Conservation (phyloP, 163 green algal species). For the Trebouxiophyceae sp. region DNA sequence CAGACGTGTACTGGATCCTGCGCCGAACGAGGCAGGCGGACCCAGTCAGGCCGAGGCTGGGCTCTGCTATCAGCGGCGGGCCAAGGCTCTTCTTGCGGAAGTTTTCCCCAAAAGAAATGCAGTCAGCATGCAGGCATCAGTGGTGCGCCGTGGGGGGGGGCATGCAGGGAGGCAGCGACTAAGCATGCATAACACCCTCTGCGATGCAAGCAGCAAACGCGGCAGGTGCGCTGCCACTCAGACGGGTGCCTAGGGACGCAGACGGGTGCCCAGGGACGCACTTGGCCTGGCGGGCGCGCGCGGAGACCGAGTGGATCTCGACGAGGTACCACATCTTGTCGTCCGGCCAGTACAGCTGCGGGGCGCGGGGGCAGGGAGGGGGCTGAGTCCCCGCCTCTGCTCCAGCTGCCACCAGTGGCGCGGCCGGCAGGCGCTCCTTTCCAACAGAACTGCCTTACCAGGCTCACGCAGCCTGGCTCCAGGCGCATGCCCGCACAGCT, state of each 20-base stretch:
- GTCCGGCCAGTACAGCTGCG: constrained; percentile 57
- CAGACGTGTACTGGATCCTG: constrained; percentile 79
- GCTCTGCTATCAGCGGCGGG: neutral
- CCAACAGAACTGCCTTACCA: too few relatives aligned
- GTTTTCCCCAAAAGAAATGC: neutral
- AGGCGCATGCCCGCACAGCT: too few relatives aligned
- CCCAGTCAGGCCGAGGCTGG: neutral
- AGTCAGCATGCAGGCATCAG: neutral
- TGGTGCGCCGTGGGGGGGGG: neutral
- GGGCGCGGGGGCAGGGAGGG: neutral
- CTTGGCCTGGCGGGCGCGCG: constrained; percentile 36
- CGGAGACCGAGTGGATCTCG: constrained; percentile 68
- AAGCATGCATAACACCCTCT: neutral
- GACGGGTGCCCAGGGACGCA: constrained; percentile 16
- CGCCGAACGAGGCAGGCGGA: neutral
- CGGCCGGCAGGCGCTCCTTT: neutral
- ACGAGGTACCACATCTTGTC: constrained; percentile 88
- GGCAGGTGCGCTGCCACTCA: neutral
- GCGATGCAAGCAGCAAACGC: neutral
- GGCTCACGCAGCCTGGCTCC: too few relatives aligned
- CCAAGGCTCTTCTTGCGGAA: neutral
- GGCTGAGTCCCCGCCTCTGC: neutral
- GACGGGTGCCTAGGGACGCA: neutral
- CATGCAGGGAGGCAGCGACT: neutral
- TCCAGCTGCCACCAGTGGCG: neutral